phyloP scores from a whole-genome alignment of 805 yeast species.

The Wickerhamomyces kurtzmanii region DNA sequence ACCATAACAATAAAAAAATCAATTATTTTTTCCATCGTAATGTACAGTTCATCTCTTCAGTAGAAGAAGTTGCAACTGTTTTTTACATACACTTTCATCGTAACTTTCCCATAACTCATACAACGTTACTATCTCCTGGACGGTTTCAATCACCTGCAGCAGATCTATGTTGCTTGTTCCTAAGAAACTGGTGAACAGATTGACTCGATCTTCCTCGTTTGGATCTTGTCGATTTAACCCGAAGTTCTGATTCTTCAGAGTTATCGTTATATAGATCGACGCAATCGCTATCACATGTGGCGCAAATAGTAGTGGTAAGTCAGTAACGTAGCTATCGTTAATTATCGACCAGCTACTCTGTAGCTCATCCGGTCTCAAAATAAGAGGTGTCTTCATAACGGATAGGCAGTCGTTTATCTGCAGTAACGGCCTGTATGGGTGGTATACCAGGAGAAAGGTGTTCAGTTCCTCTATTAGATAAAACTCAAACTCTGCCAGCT shows the following conservation, averaged over 20 bases:
- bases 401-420: conserved; percentile 29
- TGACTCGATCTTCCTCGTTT: conserved; percentile 30
- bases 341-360: conserved; percentile 86
- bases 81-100: conserved; percentile 38
- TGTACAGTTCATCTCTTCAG: conserved; percentile 8
- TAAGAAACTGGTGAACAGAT: conserved; percentile 51
- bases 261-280: conserved; percentile 70
- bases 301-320: conserved; percentile 70
- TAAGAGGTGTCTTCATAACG: conserved; percentile 7
- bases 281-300: conserved; percentile 85
- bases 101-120: conserved; percentile 86
- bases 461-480: conserved; percentile 84
- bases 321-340: conserved; percentile 86
- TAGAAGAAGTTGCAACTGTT: conserved; percentile 11
- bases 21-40: neutral
- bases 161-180: conserved; percentile 72
- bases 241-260: conserved; percentile 26
- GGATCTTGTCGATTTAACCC: neutral
- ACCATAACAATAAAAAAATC: neutral
- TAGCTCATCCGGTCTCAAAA: conserved; percentile 51
- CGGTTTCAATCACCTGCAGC: conserved; percentile 67
- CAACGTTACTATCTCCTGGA: conserved; percentile 74
- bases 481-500: conserved; percentile 92
- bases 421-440: conserved; percentile 58
- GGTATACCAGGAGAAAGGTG: conserved; percentile 61